Conservation (phyloP, 805 yeast genomes). For the Hanseniaspora clermontiae region DNA sequence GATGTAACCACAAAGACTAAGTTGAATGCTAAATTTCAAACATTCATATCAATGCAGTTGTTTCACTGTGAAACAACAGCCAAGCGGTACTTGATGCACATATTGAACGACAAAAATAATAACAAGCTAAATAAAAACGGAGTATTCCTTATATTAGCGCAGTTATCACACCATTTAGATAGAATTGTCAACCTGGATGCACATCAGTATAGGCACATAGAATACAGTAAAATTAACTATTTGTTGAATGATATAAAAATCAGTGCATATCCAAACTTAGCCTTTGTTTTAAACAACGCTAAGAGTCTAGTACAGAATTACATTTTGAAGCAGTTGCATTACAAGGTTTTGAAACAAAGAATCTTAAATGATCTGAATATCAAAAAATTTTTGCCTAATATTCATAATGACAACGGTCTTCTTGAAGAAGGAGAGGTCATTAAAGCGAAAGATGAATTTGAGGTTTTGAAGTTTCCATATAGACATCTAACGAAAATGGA, state of each 20-base stretch:
- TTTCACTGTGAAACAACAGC: neutral
- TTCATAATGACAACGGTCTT: neutral
- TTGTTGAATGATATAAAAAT: neutral
- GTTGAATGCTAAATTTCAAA: neutral
- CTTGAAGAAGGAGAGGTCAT: neutral
- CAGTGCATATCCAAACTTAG: constrained; percentile 1
- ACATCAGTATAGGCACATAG: neutral
- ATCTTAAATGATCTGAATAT: neutral
- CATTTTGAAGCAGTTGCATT: neutral
- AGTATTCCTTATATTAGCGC: neutral
- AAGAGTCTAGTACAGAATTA: neutral
- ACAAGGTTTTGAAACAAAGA: constrained; percentile 1
- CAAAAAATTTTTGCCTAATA: neutral
- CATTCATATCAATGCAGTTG: neutral
- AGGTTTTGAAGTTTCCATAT: neutral
- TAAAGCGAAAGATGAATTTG: neutral
- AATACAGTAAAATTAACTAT: neutral
- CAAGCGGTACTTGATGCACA: neutral
- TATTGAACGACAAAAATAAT: neutral
- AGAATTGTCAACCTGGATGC: constrained; percentile 2
- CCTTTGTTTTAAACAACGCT: neutral
- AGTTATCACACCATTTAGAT: constrained; percentile 5
- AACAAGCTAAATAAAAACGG: neutral
- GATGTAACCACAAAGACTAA: neutral
- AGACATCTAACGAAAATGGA: neutral